Evolutionary conservation across 495 filamentous ascomycete genomes (phyloP), one percentile per base, ranked within the genome.

Genomic region (Lentithecium fluviatile): DNA sequence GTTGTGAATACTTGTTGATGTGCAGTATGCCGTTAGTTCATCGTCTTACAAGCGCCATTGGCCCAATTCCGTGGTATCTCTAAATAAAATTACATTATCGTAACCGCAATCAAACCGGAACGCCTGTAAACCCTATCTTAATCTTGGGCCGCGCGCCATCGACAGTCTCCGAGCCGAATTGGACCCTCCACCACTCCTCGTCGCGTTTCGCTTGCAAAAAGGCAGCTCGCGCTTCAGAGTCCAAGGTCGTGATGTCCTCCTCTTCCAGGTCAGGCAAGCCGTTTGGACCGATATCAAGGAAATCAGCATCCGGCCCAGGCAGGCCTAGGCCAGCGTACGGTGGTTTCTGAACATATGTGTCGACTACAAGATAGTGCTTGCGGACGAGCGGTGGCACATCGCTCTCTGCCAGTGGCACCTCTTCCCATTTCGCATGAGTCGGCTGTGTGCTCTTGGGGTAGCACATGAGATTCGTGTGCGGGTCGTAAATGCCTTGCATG

Each of bases 381-480:
- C 85, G 79, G 49, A 90, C 78, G 58, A 83, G 75, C 0, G 82
- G 74, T 6, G 87, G 80, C 21, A 95, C 75, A 8, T 69, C 64
- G 20, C 56, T 61, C 52, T 59, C 45, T 17, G 15, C 17, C 46
- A 17, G 29, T 36, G 54, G 52, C 11, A 90, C 73, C 45, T 85
- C 82, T 74, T 91, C 89, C 80, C 91, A 89, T 52, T 84, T 84
- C 8, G 83, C 90, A 70, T 90, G 88, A 1, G 92, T 93, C 0
- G 94, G 90, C 75, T 98, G 95, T 80, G 89, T 96, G 65, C 82
- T 89, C 57, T 82, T 82, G 0, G 94, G 95, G 66, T 88, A 94
- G 64, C 90, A 87, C 80, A 97, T 88, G 40, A 77, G 65, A 70
- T 98, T 98, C 42, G 94, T 96, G 74, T 97, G 91, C 21, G 92